Conservation (phyloP, 768 basidiomycete species). For the Paxillus ammoniavirescens region DNA sequence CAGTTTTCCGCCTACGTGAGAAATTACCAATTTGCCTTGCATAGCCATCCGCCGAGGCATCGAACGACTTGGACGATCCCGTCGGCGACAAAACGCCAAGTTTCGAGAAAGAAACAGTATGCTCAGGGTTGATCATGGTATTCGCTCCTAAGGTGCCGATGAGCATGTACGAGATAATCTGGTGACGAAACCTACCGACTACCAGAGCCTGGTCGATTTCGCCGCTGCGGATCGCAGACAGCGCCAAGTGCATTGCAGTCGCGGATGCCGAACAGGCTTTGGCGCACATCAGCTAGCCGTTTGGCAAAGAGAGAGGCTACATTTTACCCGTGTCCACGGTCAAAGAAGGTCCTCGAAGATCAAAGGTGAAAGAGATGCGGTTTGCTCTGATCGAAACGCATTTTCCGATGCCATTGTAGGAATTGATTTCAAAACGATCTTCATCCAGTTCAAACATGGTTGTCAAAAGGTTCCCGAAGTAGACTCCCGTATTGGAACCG, state of each 20-base stretch:
- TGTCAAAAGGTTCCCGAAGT: constrained; percentile 21
- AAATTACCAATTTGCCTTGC: neutral
- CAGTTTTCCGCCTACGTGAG: neutral
- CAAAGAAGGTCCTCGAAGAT: constrained; percentile 41
- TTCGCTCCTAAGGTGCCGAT: constrained; percentile 3
- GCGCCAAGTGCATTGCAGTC: constrained; percentile 40
- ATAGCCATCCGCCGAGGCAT: constrained; percentile 34
- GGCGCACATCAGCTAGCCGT: too few species aligned
- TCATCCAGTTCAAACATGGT: constrained; percentile 11
- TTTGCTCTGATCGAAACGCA: constrained; percentile 14
- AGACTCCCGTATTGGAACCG: constrained; percentile 36
- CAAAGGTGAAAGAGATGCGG: constrained; percentile 20
- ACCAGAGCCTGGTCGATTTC: constrained; percentile 46
- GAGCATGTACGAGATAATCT: neutral
- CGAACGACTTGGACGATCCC: constrained; percentile 46
- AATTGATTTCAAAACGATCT: constrained; percentile 13
- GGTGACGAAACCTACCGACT: constrained; percentile 15
- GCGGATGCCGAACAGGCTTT: constrained; percentile 43
- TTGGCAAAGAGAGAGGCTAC: too few species aligned
- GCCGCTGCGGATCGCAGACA: constrained; percentile 36
- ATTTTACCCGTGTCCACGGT: constrained; percentile 30
- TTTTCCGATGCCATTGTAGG: constrained; percentile 12
- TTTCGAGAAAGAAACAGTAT: constrained; percentile 5
- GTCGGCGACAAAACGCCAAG: constrained; percentile 31
- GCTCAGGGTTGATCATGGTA: constrained; percentile 15